These are phyloP conservation scores for Fulvia fulva DNA, from an alignment of 2,329 filamentous ascomycete species.

Conservation along the genomic window DNA sequence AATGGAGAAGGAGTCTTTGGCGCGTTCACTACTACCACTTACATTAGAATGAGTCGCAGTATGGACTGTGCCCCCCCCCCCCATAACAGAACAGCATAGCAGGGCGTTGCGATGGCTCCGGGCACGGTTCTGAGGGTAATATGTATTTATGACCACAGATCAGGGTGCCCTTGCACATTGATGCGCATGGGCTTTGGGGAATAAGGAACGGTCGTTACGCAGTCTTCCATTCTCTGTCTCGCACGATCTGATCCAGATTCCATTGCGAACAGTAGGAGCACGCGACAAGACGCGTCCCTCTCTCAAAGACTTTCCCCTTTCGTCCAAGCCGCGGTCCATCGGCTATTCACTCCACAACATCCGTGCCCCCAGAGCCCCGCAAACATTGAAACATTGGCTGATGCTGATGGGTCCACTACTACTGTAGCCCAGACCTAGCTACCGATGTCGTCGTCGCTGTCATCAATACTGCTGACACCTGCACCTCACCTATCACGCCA, in stretches of 20 bases:
- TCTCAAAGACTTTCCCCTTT: background rate
- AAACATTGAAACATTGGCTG: too few relatives aligned
- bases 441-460: too few relatives aligned
- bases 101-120: background rate
- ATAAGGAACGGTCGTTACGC: slow-evolving; percentile 9
- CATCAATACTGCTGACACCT: background rate
- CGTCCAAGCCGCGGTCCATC: background rate
- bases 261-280: too few relatives aligned
- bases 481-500: background rate
- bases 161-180: background rate
- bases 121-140: background rate
- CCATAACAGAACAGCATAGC: background rate
- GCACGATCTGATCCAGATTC: too few relatives aligned
- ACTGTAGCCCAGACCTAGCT: too few relatives aligned
- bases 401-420: too few relatives aligned
- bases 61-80: background rate
- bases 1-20: background rate
- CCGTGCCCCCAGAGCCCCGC: background rate
- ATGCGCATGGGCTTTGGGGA: background rate
- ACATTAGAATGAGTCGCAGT: background rate
- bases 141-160: slow-evolving; percentile 6
- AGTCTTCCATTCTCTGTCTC: background rate
- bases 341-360: background rate
- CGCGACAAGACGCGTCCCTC: background rate
- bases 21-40: background rate